Evolutionary conservation across 495 filamentous ascomycete genomes (phyloP).

Genomic region (Neurospora hispaniola): DNA sequence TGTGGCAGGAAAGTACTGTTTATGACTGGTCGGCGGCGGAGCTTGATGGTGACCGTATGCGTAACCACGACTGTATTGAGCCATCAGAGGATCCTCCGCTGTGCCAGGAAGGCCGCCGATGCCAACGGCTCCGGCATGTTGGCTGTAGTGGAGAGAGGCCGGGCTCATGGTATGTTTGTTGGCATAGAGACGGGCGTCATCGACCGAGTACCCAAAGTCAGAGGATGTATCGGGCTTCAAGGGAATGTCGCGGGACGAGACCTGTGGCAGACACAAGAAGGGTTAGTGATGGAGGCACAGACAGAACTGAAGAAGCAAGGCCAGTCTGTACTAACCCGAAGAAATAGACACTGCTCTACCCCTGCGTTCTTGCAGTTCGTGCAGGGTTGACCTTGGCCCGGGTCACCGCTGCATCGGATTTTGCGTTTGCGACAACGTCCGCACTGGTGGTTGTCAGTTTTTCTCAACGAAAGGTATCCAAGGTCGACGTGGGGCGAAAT

Average conservation of each 20-base stretch:
- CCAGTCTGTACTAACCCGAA: slow-evolving; percentile 46
- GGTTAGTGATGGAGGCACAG: slow-evolving; percentile 2
- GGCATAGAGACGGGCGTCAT: slow-evolving; percentile 28
- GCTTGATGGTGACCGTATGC: background rate
- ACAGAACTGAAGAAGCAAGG: slow-evolving; percentile 3
- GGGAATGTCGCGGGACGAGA: slow-evolving; percentile 36
- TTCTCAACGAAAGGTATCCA: background rate
- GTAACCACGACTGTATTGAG: background rate
- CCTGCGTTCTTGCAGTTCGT: slow-evolving; percentile 71
- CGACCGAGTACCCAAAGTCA: slow-evolving; percentile 31
- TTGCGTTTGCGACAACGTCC: slow-evolving; percentile 85
- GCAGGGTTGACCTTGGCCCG: slow-evolving; percentile 63
- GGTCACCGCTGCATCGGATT: slow-evolving; percentile 91
- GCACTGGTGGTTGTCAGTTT: slow-evolving; percentile 47
- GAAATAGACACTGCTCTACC: slow-evolving; percentile 60
- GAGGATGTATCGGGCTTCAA: slow-evolving; percentile 23
- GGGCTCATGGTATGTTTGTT: slow-evolving; percentile 13
- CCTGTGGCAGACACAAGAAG: slow-evolving; percentile 25
- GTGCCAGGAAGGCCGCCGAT: background rate
- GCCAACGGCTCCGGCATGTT: background rate
- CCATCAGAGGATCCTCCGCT: background rate
- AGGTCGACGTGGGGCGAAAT: background rate
- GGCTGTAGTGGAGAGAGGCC: background rate
- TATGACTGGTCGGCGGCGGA: background rate
- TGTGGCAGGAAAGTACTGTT: background rate